Percentiles rank a stretch among this genome's conserved stretches.
These are phyloP conservation scores for Penicillium capsulatum DNA, from an alignment of 2,329 filamentous ascomycete species.

Conservation along the genomic window DNA sequence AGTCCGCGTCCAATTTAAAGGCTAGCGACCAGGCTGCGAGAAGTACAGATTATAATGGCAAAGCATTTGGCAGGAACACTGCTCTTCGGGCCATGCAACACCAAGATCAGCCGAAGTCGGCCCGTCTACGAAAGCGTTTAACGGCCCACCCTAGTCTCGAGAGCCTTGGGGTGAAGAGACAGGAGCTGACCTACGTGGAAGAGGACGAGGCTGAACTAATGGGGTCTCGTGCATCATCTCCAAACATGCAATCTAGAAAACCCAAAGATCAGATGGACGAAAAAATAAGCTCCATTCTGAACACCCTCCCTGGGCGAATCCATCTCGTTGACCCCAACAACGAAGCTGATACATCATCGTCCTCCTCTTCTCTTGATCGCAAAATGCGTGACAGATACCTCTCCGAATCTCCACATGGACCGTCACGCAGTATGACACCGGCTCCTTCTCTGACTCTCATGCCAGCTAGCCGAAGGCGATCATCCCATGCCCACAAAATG, in stretches of 20 bases:
- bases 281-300: constrained; percentile 74
- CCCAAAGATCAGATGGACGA: constrained; percentile 68
- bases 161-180: constrained; percentile 28
- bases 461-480: constrained; percentile 47
- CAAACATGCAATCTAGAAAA: constrained; percentile 36
- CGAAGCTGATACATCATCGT: constrained; percentile 31
- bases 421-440: constrained; percentile 51
- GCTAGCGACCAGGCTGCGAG: constrained; percentile 15
- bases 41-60: constrained; percentile 17
- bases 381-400: constrained; percentile 42
- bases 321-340: constrained; percentile 57
- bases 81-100: constrained; percentile 17
- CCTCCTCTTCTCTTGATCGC: constrained; percentile 32
- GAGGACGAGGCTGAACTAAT: constrained; percentile 16
- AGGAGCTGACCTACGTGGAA: constrained; percentile 22
- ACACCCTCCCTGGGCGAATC: constrained; percentile 74
- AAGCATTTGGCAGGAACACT: constrained; percentile 15
- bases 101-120: constrained; percentile 21
- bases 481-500: constrained; percentile 31
- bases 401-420: constrained; percentile 32
- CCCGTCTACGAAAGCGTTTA: constrained; percentile 27
- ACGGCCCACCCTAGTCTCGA: constrained; percentile 33
- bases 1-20: constrained; percentile 18
- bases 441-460: constrained; percentile 67
- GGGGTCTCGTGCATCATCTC: constrained; percentile 38